Percentiles rank a stretch among this genome's conserved stretches.
Evolutionary conservation across 1,139 yeast species (phyloP).

Genomic region (Candida gigantensis): DNA sequence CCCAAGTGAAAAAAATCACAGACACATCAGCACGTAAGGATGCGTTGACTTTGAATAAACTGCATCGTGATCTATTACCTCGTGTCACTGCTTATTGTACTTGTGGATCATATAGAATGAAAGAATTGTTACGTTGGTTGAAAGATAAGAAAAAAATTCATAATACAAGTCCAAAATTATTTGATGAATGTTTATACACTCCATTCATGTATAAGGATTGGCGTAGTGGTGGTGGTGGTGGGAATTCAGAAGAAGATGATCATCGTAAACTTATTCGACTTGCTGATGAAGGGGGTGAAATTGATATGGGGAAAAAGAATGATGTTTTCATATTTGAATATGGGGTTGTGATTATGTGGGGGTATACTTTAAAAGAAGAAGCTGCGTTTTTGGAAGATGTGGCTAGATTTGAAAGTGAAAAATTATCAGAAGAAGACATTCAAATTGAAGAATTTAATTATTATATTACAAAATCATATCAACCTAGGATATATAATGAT

Average conservation of each 20-base stretch:
- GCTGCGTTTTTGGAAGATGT: constrained; percentile 77
- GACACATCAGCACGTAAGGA: constrained; percentile 93
- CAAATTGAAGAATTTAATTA: constrained; percentile 94
- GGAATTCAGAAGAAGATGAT: constrained; percentile 20
- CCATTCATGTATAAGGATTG: constrained; percentile 85
- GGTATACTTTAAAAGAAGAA: constrained; percentile 83
- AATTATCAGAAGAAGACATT: constrained; percentile 84
- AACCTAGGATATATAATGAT: constrained; percentile 93
- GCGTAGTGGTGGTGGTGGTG: constrained; percentile 47
- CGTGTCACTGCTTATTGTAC: constrained; percentile 96
- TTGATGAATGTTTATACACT: constrained; percentile 92
- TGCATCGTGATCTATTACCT: constrained; percentile 80
- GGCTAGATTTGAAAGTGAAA: constrained; percentile 87
- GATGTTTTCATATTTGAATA: constrained; percentile 90
- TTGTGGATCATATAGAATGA: constrained; percentile 88
- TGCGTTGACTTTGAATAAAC: constrained; percentile 90
- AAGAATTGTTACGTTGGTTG: constrained; percentile 81
- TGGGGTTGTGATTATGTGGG: constrained; percentile 96
- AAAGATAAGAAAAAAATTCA: constrained; percentile 74
- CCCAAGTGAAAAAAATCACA: constrained; percentile 80
- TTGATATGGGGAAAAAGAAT: constrained; percentile 74
- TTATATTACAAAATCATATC: constrained; percentile 88
- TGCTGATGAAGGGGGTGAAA: constrained; percentile 94
- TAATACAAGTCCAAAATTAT: constrained; percentile 79
- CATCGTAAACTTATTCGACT: constrained; percentile 58